These are phyloP conservation scores for Eleusine coracana DNA, from an alignment of 176 grass and related monocot genomes.

Conservation along the genomic window DNA sequence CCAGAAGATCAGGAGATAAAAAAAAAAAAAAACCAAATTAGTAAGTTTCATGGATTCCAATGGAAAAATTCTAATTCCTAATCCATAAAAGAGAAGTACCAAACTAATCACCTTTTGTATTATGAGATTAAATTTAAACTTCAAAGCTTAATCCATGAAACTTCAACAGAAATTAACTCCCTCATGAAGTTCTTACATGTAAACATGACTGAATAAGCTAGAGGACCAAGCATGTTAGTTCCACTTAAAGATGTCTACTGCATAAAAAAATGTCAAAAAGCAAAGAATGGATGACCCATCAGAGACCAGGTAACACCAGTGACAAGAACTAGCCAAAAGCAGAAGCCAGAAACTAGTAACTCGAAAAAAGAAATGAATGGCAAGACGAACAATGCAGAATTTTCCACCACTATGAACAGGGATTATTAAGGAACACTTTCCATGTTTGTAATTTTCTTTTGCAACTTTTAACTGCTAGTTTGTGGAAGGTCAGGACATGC, in stretches of 20 bases:
- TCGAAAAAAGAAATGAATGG: not conserved
- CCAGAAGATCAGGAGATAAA: not conserved
- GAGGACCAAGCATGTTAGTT: slow-evolving; percentile 13
- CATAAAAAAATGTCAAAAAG: not conserved
- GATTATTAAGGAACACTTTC: not conserved
- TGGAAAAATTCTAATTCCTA: not conserved
- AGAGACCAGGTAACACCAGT: slow-evolving; percentile 7
- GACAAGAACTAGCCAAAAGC: not conserved
- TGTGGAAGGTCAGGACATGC: slow-evolving; percentile 3
- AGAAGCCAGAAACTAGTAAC: not conserved
- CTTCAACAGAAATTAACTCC: not conserved
- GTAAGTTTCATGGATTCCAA: not conserved
- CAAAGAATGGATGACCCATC: not conserved
- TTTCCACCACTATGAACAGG: not conserved
- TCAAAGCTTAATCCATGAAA: not conserved
- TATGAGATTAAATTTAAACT: slow-evolving; percentile 19
- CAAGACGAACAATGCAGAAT: not conserved
- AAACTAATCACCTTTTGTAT: not conserved
- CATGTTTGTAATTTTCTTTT: not conserved
- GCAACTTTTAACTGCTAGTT: not conserved
- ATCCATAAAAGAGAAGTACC: slow-evolving; percentile 4
- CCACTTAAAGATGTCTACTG: not conserved
- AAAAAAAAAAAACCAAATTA: not conserved
- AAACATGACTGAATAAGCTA: slow-evolving; percentile 21
- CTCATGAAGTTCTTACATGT: slow-evolving; percentile 3